Evolutionary conservation across 495 filamentous ascomycete genomes (phyloP).

Genomic region (Hypoxylon cercidicola): DNA sequence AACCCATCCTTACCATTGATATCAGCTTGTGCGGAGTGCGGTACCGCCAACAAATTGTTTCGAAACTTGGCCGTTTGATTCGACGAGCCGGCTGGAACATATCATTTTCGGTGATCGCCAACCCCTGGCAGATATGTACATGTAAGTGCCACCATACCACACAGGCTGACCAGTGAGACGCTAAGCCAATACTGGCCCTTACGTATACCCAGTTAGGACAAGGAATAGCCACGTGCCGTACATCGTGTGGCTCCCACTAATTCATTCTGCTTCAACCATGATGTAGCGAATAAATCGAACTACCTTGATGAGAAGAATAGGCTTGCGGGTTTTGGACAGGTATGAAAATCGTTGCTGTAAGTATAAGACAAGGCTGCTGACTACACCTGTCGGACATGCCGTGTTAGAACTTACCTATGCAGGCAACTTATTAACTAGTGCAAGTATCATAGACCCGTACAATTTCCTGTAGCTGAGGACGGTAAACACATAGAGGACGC

Average conservation of each 20-base stretch:
- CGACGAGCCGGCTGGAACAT: background rate
- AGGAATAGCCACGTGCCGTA: constrained; percentile 8
- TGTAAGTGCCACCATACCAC: constrained; percentile 26
- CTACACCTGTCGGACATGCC: too few species aligned
- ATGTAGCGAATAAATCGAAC: too few species aligned
- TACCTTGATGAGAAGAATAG: too few species aligned
- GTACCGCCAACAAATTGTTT: background rate
- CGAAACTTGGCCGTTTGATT: background rate
- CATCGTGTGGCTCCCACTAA: constrained; percentile 3
- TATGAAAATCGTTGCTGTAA: too few species aligned
- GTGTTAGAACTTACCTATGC: too few species aligned
- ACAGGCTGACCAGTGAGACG: constrained; percentile 14
- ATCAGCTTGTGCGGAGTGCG: too few species aligned
- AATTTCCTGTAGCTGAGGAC: background rate
- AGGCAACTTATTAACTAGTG: background rate
- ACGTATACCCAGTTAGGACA: background rate
- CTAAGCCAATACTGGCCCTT: background rate
- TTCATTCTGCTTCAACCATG: background rate
- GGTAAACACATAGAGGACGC: constrained; percentile 2
- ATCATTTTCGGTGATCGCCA: background rate
- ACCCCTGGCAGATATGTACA: constrained; percentile 7
- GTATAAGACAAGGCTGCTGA: too few species aligned
- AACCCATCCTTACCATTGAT: background rate
- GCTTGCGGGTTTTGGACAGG: too few species aligned
- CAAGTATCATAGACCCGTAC: too few species aligned